These are phyloP conservation scores for Sclerotinia sclerotiorum DNA, from an alignment of 2,329 filamentous ascomycete species.

Conservation along the genomic window DNA sequence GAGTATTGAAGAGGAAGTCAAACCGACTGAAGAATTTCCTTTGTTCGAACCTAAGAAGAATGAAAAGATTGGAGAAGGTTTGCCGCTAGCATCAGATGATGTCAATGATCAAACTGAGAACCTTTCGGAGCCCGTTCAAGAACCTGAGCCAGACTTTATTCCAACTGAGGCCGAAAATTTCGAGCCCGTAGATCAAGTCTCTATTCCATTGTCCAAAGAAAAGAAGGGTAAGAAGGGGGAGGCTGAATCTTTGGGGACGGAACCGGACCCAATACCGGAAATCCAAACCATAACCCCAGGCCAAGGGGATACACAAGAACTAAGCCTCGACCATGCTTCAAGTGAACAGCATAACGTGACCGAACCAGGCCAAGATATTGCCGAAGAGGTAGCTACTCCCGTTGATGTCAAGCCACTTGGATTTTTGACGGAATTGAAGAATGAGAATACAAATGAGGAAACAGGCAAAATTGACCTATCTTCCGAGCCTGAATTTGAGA, in stretches of 20 bases:
- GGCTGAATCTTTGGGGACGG: neutral
- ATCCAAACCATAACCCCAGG: neutral
- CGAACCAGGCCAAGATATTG: neutral
- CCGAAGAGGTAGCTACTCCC: neutral
- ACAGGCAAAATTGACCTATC: neutral
- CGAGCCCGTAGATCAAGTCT: conserved; percentile 13
- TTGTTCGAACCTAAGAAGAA: conserved; percentile 42
- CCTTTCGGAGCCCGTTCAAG: conserved; percentile 18
- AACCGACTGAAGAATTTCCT: conserved; percentile 31
- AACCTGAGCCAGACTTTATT: conserved; percentile 8
- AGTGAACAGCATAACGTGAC: conserved; percentile 19
- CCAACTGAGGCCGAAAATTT: neutral
- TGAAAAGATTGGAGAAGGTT: conserved; percentile 32
- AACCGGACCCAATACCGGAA: neutral
- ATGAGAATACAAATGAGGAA: neutral
- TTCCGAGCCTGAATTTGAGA: neutral
- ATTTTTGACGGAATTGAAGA: neutral
- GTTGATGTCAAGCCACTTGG: neutral
- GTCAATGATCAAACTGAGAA: conserved; percentile 13
- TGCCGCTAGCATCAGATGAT: conserved; percentile 25
- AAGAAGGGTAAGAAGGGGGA: conserved; percentile 25
- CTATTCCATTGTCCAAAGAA: conserved; percentile 26
- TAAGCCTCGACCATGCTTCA: conserved; percentile 16
- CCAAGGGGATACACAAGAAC: conserved; percentile 5
- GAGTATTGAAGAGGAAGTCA: conserved; percentile 22